Conservation (phyloP, 441 rosid genomes). For the Melastoma candidum region DNA sequence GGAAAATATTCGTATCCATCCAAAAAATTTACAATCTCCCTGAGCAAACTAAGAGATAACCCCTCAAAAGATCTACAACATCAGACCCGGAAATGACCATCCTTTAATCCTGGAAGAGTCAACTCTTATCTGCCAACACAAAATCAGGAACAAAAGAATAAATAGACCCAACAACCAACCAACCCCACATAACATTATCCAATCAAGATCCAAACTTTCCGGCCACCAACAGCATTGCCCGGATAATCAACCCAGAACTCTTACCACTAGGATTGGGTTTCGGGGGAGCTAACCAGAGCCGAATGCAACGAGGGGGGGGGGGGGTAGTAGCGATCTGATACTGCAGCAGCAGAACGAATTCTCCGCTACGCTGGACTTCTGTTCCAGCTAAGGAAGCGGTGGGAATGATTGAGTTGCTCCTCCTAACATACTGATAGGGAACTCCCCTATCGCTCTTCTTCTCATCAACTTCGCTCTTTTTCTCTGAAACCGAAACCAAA, state of each 20-base stretch:
- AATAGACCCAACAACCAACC: too few species aligned
- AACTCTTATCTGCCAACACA: too few species aligned
- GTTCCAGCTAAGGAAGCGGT: slow-evolving; percentile 55
- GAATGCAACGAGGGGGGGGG: slow-evolving; percentile 73
- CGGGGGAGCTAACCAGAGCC: slow-evolving; percentile 57
- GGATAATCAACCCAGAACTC: neutral
- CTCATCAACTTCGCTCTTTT: slow-evolving; percentile 28
- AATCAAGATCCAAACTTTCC: too few species aligned
- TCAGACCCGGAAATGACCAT: too few species aligned
- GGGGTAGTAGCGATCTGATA: slow-evolving; percentile 41
- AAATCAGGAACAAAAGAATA: too few species aligned
- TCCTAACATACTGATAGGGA: slow-evolving; percentile 61
- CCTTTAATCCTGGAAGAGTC: too few species aligned
- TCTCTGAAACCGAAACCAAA: slow-evolving; percentile 19
- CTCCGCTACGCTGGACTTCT: slow-evolving; percentile 71
- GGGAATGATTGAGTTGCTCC: slow-evolving; percentile 55
- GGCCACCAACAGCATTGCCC: too few species aligned
- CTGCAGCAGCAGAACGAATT: slow-evolving; percentile 59
- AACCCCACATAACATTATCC: too few species aligned
- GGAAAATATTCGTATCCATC: too few species aligned
- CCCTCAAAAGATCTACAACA: too few species aligned
- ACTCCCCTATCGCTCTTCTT: slow-evolving; percentile 47
- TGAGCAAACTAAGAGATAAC: too few species aligned
- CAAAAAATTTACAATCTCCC: too few species aligned
- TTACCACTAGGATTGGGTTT: slow-evolving; percentile 50